Base-by-base conservation (phyloP, 2,329 filamentous ascomycete genomes). In the Arthrobotrys pseudoclavata region DNA sequence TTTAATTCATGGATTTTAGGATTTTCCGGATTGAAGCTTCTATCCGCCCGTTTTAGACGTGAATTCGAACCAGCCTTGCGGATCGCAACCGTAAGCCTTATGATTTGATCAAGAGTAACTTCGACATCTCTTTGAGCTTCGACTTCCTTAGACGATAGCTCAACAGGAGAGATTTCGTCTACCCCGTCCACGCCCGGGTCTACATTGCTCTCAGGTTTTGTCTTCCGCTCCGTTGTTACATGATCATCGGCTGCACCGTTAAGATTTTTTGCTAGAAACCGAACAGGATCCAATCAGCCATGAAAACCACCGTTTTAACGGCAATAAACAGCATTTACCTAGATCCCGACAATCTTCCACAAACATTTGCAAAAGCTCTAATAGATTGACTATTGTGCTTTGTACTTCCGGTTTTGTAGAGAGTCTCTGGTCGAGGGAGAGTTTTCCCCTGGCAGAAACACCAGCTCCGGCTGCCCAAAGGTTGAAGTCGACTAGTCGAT, bases 401-500 rank as follows among this genome's bases (percentile, higher is more conserved):
- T 40, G 60, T 4, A 76, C 31, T 12, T 76, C 72, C 2, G 42
- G 50, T 55, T 67, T 76, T 31, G 60, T 7, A 0, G 72, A 34
- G 2, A 76, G 52, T 13, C 72, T 53, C 24, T 70, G 60, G 22
- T 76, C 72, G 20, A 76, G 37, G 13, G 72, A 69, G 22, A 76
- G 72, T 24, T 70, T 76, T 13, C 52, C 66, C n/a, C 53, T 66
- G 0, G 72, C 72, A 34, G 52, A 61, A 18, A 76, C 72, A 20
- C 72, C 72, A 0, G 72, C 72, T 20, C 72, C 72, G 6, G 66
- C 50, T 15, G 66, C 61, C 72, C 72, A 76, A 12, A 76, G 72
- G 26, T 66, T 52, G 40, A 76, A 76, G 47, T 76, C 72, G 29
- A 76, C 13, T 0, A 76, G 52, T 12, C 66, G 72, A 37, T 70